Evolutionary conservation across 2,329 filamentous ascomycete species (phyloP).

Genomic region (Phialophora macrospora): DNA sequence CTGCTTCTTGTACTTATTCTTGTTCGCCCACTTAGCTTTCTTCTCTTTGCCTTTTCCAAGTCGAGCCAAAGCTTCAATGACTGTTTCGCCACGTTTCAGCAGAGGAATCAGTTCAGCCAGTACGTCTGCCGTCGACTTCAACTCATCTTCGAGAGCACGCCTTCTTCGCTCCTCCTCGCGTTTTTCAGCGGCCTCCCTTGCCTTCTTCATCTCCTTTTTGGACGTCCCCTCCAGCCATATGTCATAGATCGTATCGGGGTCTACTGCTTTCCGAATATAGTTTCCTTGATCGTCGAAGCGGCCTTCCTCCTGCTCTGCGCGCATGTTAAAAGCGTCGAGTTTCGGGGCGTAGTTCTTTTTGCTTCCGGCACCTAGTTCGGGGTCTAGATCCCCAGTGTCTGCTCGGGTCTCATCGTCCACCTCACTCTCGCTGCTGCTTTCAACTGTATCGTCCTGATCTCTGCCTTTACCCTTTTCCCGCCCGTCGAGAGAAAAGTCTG

Average conservation of each 20-base stretch:
- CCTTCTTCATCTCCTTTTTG: slow-evolving; percentile 90
- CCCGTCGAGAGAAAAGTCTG: slow-evolving; percentile 57
- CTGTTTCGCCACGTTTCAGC: slow-evolving; percentile 80
- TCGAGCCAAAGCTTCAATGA: slow-evolving; percentile 83
- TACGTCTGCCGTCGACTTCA: slow-evolving; percentile 72
- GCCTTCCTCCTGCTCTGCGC: slow-evolving; percentile 86
- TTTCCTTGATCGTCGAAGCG: slow-evolving; percentile 90
- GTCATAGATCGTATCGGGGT: slow-evolving; percentile 90
- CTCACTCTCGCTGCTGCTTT: slow-evolving; percentile 62
- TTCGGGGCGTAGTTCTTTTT: slow-evolving; percentile 93
- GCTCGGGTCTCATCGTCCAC: slow-evolving; percentile 71
- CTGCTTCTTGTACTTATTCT: slow-evolving; percentile 54
- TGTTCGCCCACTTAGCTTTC: slow-evolving; percentile 45
- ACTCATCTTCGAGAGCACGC: slow-evolving; percentile 75
- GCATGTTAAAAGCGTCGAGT: slow-evolving; percentile 95
- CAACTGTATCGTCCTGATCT: slow-evolving; percentile 66
- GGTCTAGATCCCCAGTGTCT: slow-evolving; percentile 77
- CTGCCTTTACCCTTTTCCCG: slow-evolving; percentile 36
- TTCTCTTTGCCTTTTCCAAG: slow-evolving; percentile 69
- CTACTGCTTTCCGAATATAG: slow-evolving; percentile 83
- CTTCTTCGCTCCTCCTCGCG: slow-evolving; percentile 76
- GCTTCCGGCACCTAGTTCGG: slow-evolving; percentile 86
- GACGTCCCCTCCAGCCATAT: slow-evolving; percentile 89
- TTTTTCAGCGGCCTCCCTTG: slow-evolving; percentile 84
- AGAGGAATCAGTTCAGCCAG: slow-evolving; percentile 72